These are phyloP conservation scores for Aspergillus fijiensis DNA, from an alignment of 2,329 filamentous ascomycete species.

Conservation along the genomic window DNA sequence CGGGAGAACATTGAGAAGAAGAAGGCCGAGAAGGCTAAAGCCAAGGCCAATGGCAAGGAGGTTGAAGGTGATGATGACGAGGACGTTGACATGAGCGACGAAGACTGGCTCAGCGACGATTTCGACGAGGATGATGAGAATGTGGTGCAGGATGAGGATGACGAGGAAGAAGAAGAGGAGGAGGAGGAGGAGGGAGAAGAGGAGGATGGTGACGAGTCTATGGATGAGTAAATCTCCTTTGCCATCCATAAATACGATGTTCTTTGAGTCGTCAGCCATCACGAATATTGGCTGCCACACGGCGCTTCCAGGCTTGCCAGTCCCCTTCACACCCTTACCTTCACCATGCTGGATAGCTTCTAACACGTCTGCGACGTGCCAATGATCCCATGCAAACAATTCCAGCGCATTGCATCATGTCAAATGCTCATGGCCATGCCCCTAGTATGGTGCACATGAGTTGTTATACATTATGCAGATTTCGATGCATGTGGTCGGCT, in stretches of 20 bases:
- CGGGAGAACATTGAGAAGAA: constrained; percentile 90
- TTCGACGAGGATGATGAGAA: constrained; percentile 45
- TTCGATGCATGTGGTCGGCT: not conserved
- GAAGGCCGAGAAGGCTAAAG: constrained; percentile 61
- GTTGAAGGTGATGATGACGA: constrained; percentile 50
- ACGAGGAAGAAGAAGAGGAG: constrained; percentile 36
- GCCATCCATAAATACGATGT: not conserved
- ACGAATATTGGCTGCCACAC: not conserved
- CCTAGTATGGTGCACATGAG: not conserved
- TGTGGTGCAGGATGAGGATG: constrained; percentile 35
- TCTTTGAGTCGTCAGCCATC: not conserved
- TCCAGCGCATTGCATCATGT: not conserved
- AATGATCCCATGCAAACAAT: not conserved
- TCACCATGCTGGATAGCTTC: not conserved
- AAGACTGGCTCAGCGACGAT: constrained; percentile 55
- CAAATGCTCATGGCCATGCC: not conserved
- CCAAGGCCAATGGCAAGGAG: constrained; percentile 41
- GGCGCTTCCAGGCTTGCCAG: not conserved
- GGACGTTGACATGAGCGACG: constrained; percentile 55
- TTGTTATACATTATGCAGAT: not conserved
- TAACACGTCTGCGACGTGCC: not conserved
- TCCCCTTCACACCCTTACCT: not conserved
- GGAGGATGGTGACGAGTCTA: constrained; percentile 37
- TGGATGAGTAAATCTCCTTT: constrained; percentile 39
- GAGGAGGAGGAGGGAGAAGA: constrained; percentile 31